Evolutionary conservation across 2,329 filamentous ascomycete genomes (phyloP), one percentile per base, ranked within the genome.

Genomic region (Domatiomyces catenatus): DNA sequence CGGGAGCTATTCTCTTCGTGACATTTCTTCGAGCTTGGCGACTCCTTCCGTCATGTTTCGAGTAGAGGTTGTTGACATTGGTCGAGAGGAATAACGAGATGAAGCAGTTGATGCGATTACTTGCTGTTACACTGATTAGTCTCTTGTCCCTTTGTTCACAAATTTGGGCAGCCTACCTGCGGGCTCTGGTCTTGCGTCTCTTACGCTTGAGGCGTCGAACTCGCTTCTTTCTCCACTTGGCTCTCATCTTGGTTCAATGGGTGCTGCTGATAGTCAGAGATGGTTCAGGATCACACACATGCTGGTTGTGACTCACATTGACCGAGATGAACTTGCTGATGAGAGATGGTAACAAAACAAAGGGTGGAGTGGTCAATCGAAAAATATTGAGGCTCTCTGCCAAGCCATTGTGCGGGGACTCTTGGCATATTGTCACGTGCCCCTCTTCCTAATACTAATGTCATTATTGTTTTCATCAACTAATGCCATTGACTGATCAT

Each of bases 151-250:
- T 18, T 42, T 12, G n/a, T 10, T 44, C 49, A 39, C 19, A 42
- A 19, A 8, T 18, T 44, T 26, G 45, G 26, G 52, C 43, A 58
- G 74, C 88, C 80, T 80, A 96, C 92, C 83, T 89, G 77, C 92
- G 78, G 67, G 90, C 92, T 73, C 92, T 83, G 77, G 92, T 94
- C 90, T 98, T 98, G 88, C 92, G 93, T 79, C 92, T 88, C 89
- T 98, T 98, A 72, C 89, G 84, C 85, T 96, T 96, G 74, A 98
- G 87, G 75, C 92, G 84, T 69, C 92, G 81, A 76, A 94, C 89
- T 73, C 92, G 82, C 90, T 98, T 98, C 86, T 98, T 98, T 81
- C 90, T 92, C 92, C 92, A 96, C 81, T 96, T 96, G 71, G 88
- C 89, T 92, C 90, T 83, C 80, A 83, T 83, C 56, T 58, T 58